Conservation (phyloP, 768 basidiomycete species). For the Boletus pseudopeckii region DNA sequence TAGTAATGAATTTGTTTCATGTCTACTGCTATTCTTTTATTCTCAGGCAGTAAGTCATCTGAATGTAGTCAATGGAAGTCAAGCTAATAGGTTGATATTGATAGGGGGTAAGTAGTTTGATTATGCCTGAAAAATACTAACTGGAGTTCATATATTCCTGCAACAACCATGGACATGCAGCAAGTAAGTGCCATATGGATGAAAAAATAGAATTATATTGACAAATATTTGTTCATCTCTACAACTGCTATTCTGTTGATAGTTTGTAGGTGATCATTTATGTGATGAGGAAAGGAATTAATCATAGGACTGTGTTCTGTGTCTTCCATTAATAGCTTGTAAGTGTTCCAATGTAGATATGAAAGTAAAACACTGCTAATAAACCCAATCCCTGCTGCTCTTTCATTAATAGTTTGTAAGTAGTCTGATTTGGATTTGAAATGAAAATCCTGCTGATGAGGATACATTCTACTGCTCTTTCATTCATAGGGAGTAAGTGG, state of each 20-base stretch:
- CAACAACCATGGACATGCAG: too few species aligned
- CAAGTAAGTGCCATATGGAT: too few species aligned
- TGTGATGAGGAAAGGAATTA: too few species aligned
- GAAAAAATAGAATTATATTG: too few species aligned
- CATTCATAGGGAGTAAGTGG: too few species aligned
- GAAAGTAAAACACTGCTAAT: background rate
- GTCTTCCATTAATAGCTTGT: background rate
- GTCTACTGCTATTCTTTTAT: background rate
- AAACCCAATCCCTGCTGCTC: fast-evolving
- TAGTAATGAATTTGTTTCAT: background rate
- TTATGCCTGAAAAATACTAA: too few species aligned
- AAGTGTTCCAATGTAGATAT: background rate
- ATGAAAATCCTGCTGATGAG: background rate
- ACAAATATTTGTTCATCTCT: too few species aligned
- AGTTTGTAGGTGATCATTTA: too few species aligned
- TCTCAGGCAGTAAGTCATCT: background rate
- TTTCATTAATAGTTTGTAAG: background rate
- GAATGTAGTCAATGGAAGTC: background rate
- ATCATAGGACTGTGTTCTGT: too few species aligned
- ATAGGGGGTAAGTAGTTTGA: too few species aligned
- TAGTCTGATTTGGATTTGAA: background rate
- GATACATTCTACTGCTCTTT: background rate
- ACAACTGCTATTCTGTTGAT: too few species aligned
- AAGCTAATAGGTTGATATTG: background rate
- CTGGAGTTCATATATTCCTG: too few species aligned